Conservation (phyloP, 306 rosid species). For the Vicia sativa region DNA sequence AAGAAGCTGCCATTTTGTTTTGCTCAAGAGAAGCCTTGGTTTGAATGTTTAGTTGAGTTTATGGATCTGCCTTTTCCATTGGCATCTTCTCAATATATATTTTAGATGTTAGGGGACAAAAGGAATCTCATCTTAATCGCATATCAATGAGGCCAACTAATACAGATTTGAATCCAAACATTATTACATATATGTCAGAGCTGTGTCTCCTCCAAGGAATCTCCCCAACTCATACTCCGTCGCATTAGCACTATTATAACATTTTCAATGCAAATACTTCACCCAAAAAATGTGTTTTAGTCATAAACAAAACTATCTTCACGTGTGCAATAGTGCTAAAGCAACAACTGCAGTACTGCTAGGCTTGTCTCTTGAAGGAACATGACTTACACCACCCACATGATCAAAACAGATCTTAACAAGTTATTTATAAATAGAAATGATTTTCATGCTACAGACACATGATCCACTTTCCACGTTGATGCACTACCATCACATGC, state of each 20-base stretch:
- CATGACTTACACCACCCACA: too few relatives aligned
- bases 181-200: constrained; percentile 2
- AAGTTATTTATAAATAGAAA: not conserved
- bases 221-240: constrained; percentile 38
- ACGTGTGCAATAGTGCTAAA: not conserved
- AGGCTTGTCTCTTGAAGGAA: not conserved
- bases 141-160: too few relatives aligned
- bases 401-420: not conserved
- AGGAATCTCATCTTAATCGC: constrained; percentile 39
- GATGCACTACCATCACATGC: not conserved
- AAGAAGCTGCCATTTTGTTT: constrained; percentile 37
- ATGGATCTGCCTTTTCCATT: not conserved
- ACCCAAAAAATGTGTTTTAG: not conserved
- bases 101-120: constrained; percentile 17
- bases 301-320: not conserved
- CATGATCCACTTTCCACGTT: constrained; percentile 21
- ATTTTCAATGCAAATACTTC: not conserved
- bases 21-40: constrained; percentile 18
- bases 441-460: not conserved
- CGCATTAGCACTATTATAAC: constrained; percentile 1
- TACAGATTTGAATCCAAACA: constrained; percentile 37
- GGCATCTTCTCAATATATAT: constrained; percentile 36
- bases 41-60: constrained; percentile 31
- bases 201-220: constrained; percentile 29
- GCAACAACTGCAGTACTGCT: not conserved